Evolutionary conservation across 345 rosid species (phyloP), one percentile per base, ranked within the genome.

Genomic region (Populus alba): DNA sequence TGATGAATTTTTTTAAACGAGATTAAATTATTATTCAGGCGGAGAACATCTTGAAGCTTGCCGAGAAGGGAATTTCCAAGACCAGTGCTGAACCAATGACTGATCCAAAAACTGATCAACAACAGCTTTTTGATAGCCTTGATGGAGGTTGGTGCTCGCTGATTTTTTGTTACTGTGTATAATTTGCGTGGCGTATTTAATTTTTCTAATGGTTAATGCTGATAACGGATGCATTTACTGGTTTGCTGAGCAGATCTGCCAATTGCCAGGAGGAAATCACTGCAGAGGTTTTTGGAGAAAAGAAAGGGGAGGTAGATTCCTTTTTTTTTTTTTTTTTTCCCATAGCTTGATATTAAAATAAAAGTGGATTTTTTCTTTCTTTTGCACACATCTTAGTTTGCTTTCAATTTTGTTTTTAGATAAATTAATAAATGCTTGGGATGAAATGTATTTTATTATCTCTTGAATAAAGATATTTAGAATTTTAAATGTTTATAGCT

Each of bases 281-380:
- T 96, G 69, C 90, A 89, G 89, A 89, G 95, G 78, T 96, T 96
- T 80, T 81, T 96, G 45, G 97, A 90, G 89, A 96, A 92, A 79
- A 98, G 98, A 43, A 96, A 90, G 77, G 97, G 89, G 82, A 92
- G 99, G 98, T 94, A 88, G 10, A 2, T 16, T 22, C 6, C 38
- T 1, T 3, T 76, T 0, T 23, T 15, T n/a, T 7, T 33, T 17
- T 17, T 18, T 0, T 1, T 35, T 18, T 2, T 5, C 22, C 13
- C 18, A 1, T 16, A 18, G 9, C 8, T 10, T 59, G 15, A 23
- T 59, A 9, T 2, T n/a, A 23, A 23, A 59, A 12, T 9, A 23
- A 3, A 23, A 23, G 15, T 9, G 5, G 0, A 4, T n/a, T n/a
- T 59, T 23, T 23, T 3, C 5, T 3, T n/a, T n/a, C 25, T 57